Evolutionary conservation across 1,284 basidiomycete species (phyloP), one percentile per base, ranked within the genome.

Genomic region (Neonothopanus nambi): DNA sequence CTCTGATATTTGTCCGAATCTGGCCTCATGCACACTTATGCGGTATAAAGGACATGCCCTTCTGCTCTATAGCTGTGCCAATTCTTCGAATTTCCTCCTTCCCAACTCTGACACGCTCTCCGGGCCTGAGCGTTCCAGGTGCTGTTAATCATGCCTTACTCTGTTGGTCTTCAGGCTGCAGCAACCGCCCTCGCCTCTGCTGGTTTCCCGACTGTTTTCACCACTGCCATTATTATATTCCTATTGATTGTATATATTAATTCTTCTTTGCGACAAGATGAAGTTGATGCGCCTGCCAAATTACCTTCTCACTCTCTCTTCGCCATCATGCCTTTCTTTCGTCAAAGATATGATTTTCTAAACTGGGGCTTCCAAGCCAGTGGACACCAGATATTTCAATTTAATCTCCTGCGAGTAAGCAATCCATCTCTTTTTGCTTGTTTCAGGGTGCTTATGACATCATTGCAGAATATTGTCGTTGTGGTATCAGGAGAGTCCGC

Each of bases 401-500:
- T 89, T 70, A 77, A 78, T 36, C 74, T 89, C 58, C 69, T 89
- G 59, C 73, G 73, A 51, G 84, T 84, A 66, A 53, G 80, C 75
- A 51, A 36, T 21, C 54, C 60, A 63, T 51, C 52, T 48, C 52
- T 53, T 53, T 38, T 51, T 57, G 40, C 41, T 35, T 48, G 36
- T 51, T 48, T 43, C 48, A 48, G 38, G 28, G 40, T 51, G 30
- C 49, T 45, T 23, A 50, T 40, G 38, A 62, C 56, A 55, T 57
- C 59, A 56, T 59, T 55, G 50, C 58, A 88, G 87, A 80, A 85
- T 59, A 81, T 76, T 8, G 84, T 87, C 56, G 73, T 89, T 48
- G 85, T 85, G 28, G 78, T 89, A 37, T 89, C 87, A 39, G 87
- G 87, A 48, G 84, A 87, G 64, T 75, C 73, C 36, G 86, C 80